Evolutionary conservation across 2,329 filamentous ascomycete species (phyloP).

Genomic region (Raffaelea ambrosiae): DNA sequence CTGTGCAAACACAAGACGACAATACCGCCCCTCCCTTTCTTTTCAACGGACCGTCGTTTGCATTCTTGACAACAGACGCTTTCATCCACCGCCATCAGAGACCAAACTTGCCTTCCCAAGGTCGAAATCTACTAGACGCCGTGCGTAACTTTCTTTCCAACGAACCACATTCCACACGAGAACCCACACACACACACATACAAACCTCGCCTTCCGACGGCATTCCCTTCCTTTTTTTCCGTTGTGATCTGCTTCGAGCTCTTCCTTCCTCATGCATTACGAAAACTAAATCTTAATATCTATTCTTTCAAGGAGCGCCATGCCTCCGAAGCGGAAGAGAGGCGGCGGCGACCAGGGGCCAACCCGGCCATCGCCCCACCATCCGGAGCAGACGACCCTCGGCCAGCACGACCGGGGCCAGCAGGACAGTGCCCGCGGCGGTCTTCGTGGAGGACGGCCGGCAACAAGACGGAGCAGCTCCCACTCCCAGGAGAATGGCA

Average conservation of each 20-base stretch:
- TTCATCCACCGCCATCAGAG: too few species aligned
- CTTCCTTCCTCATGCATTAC: slow-evolving; percentile 2
- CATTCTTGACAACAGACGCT: too few species aligned
- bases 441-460: slow-evolving; percentile 30
- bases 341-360: slow-evolving; percentile 37
- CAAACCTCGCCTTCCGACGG: too few species aligned
- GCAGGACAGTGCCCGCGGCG: slow-evolving; percentile 28
- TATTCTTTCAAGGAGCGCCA: slow-evolving; percentile 18
- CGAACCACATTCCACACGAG: neutral
- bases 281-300: slow-evolving; percentile 1
- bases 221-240: too few species aligned
- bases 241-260: too few species aligned
- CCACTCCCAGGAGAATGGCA: neutral
- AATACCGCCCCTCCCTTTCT: too few species aligned
- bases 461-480: neutral
- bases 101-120: too few species aligned
- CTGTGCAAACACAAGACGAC: too few species aligned
- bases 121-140: neutral
- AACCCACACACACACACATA: too few species aligned
- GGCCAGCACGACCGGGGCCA: slow-evolving; percentile 50
- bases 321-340: slow-evolving; percentile 55
- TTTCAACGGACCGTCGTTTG: too few species aligned
- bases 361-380: slow-evolving; percentile 52
- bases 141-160: neutral
- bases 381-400: slow-evolving; percentile 46